A percentile compares a stretch with the other conserved stretches of the same genome.
phyloP scores from a whole-genome alignment of 2,329 filamentous ascomycete genomes.

The Penicillium sp. region DNA sequence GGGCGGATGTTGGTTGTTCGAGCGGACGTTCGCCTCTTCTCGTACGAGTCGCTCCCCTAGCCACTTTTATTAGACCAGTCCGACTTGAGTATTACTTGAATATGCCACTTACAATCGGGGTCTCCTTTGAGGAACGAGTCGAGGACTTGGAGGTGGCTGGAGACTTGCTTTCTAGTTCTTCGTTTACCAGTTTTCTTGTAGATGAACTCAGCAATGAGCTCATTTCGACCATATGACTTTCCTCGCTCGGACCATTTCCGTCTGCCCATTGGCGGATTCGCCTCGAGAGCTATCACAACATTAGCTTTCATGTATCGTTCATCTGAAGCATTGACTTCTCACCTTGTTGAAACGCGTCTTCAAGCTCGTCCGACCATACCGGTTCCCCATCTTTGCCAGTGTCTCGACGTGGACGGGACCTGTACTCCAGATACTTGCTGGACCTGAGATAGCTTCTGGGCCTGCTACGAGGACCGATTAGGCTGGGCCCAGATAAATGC shows the following conservation, averaged over 20 bases:
- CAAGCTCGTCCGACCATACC: conserved; percentile 41
- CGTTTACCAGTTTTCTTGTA: conserved; percentile 46
- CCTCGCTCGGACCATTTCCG: conserved; percentile 46
- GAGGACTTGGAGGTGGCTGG: conserved; percentile 56
- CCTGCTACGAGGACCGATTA: too few relatives aligned
- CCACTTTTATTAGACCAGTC: background rate
- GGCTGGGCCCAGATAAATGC: conserved; percentile 27
- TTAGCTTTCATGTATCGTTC: too few relatives aligned
- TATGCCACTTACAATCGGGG: conserved; percentile 45
- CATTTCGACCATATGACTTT: conserved; percentile 52
- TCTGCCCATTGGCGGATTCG: conserved; percentile 51
- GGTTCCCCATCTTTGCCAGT: conserved; percentile 38
- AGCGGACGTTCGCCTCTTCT: too few relatives aligned
- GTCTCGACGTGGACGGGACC: conserved; percentile 36
- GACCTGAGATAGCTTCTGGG: conserved; percentile 34
- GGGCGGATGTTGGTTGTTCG: too few relatives aligned
- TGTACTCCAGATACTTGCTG: conserved; percentile 39
- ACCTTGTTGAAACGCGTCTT: conserved; percentile 44
- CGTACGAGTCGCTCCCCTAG: conserved; percentile 33
- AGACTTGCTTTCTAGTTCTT: conserved; percentile 52
- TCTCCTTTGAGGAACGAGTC: conserved; percentile 49
- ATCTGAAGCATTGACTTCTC: too few relatives aligned
- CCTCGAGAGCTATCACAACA: conserved; percentile 46
- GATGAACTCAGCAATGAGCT: conserved; percentile 54
- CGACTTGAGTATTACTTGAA: too few relatives aligned